Percentiles rank a stretch among this genome's conserved stretches.
Evolutionary conservation across 306 rosid species (phyloP).

Genomic region (Morella rubra): DNA sequence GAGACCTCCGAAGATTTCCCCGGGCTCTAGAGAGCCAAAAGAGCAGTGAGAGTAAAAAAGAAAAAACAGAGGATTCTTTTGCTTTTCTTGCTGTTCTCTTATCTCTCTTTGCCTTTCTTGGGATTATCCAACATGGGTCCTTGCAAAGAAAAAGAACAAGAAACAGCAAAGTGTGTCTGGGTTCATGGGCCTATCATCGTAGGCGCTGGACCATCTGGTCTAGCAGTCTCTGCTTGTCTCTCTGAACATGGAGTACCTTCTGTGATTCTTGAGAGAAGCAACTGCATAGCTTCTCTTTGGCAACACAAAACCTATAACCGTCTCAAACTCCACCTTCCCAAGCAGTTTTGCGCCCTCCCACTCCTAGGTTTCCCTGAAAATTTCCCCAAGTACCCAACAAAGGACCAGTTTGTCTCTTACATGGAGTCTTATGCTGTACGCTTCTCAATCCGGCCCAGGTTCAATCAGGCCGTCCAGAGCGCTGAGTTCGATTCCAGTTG

Average conservation of each 20-base stretch:
- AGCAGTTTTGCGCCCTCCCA: constrained; percentile 77
- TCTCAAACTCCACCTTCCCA: constrained; percentile 89
- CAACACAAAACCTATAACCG: constrained; percentile 72
- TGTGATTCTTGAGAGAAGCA: constrained; percentile 59
- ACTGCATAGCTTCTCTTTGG: constrained; percentile 87
- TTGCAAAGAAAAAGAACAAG: constrained; percentile 34
- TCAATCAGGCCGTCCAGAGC: constrained; percentile 54
- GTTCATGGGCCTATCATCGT: constrained; percentile 75
- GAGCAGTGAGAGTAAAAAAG: constrained; percentile 24
- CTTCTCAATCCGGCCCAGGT: constrained; percentile 59
- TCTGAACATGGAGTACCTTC: constrained; percentile 49
- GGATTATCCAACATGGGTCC: constrained; percentile 53
- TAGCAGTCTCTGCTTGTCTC: constrained; percentile 84
- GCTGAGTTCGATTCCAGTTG: constrained; percentile 47
- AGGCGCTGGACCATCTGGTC: constrained; percentile 97
- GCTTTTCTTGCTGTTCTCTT: neutral
- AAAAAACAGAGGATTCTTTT: neutral
- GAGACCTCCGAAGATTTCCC: neutral
- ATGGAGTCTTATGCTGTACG: constrained; percentile 69
- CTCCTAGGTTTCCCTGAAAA: constrained; percentile 51
- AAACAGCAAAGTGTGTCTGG: constrained; percentile 27
- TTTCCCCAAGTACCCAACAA: constrained; percentile 82
- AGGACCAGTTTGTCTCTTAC: constrained; percentile 74
- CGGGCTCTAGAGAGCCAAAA: constrained; percentile 5
- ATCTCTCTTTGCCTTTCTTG: neutral